Conservation (phyloP, 148 eudicot genomes). For the Chenopodium quinoa region DNA sequence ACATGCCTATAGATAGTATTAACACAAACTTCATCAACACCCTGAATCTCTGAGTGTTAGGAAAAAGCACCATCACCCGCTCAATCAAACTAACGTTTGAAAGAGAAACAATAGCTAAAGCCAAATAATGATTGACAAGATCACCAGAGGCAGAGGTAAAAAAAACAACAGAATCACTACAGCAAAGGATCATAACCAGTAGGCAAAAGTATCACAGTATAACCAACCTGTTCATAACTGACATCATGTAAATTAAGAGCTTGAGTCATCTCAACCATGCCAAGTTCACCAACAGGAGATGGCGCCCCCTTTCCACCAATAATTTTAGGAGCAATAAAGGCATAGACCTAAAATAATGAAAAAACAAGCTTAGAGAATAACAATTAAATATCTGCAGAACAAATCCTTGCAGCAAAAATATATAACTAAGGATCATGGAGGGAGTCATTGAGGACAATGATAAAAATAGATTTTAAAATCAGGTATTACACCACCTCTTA, state of each 20-base stretch:
- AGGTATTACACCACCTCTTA: not conserved
- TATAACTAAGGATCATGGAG: not conserved
- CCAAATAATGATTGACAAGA: not conserved
- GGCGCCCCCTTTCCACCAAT: slow-evolving; percentile 97
- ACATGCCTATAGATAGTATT: not conserved
- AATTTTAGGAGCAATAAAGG: slow-evolving; percentile 95
- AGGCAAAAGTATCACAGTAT: not conserved
- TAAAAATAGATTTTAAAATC: not conserved
- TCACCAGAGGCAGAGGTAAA: not conserved
- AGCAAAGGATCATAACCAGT: not conserved
- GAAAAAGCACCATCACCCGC: not conserved
- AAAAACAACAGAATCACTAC: not conserved
- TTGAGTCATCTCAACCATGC: slow-evolving; percentile 98
- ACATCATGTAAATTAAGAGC: slow-evolving; percentile 79
- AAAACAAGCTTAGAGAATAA: not conserved
- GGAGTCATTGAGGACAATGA: not conserved
- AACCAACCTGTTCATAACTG: slow-evolving; percentile 74
- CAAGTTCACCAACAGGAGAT: slow-evolving; percentile 95
- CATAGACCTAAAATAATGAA: slow-evolving; percentile 54
- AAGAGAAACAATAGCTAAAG: not conserved
- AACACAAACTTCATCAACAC: not conserved
- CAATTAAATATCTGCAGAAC: not conserved
- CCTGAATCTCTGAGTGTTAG: not conserved
- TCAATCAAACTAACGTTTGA: not conserved
- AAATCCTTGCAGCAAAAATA: not conserved